Evolutionary conservation across 805 yeast genomes (phyloP), one percentile per base, ranked within the genome.

Genomic region (Myxozyma neglecta): DNA sequence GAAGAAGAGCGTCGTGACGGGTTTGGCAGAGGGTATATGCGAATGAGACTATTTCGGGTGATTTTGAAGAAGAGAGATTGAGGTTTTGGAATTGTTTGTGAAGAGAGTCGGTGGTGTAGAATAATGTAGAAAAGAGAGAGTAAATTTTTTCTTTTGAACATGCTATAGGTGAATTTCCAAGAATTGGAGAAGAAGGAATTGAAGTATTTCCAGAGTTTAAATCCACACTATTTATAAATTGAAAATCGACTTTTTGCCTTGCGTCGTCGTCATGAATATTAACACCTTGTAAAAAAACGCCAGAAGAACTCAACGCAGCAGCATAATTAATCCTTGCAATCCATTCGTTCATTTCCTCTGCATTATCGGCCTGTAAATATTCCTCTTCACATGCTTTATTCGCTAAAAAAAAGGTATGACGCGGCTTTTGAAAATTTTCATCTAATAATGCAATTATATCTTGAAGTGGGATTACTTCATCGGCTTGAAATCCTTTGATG

Each of bases 271-370:
- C 60, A 3, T 43, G 18, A 49, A 59, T 43, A 36, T 46, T 57
- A 11, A 55, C 59, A 13, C 64, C 68, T 18, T 58, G 60, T 20
- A 65, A 40, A 20, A 56, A 56, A 8, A 74, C 53, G 7, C 65
- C 61, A 54, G 80, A 77, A 1, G 80, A 73, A 42, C 78, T 79
- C 57, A 83, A 71, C 0, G 86, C 77, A 0, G 85, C 78, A 7
- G 82, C 74, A 65, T 77, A 80, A 65, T 85, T 85, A 68, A 85
- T 82, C 7, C 81, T 72, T 39, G 75, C 76, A 44, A 86, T 79
- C 92, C 92, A 87, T 24, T 81, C 80, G n/a, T 73, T 69, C 72
- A 81, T 74, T 45, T 85, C 89, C 24, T 73, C 72, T n/a, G 71
- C 70, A 24, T 75, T 74, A 6, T 70, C 73, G 13, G 85, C 83